Base-by-base conservation (phyloP, 352 stramenopile species). In the Pythium dissotocum region DNA sequence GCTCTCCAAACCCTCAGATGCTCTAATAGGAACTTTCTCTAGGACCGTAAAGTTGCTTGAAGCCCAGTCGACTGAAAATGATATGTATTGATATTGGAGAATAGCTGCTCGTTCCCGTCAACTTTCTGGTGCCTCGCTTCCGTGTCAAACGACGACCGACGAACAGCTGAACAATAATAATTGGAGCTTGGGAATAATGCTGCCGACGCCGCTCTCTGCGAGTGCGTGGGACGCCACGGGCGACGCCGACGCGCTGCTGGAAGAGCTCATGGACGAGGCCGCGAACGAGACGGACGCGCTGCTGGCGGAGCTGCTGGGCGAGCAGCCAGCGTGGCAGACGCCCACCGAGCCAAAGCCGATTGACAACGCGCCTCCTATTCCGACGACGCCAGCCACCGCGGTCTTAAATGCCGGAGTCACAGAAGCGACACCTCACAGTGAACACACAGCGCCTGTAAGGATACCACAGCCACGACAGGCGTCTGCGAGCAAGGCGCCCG, bases 211-310 rank as follows among this genome's bases (percentile, higher is more conserved):
- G 5, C 24, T 30, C 3, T 2, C n/a, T 8, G 36, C 55, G 55
- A 44, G 35, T 52, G 55, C 14, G 36, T 33, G 53, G 28, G 53
- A 58, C 53, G 53, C 53, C 54, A 40, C 54, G 33, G 42, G 54
- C 33, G 54, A 40, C 7, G 54, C 33, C 59, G 59, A 65, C 48
- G 46, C 59, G 59, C 32, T 65, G 36, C 42, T 65, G 0, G 59
- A 46, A 18, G 59, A 65, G 7, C 32, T 58, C 18, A 33, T 65
- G 16, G 38, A 52, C 55, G 38, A 44, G 38, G 13, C 38, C 9
- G 9, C 38, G 9, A 44, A 44, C 38, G 55, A 61, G n/a, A 61
- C 55, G 35, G 55, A 61, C 55, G 59, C 59, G 46, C 46, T 65
- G 46, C 48, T 65, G 18, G 30, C 21, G 16, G 59, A 65, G 36